These are phyloP conservation scores for Casuarina glauca DNA, from an alignment of 306 rosid species.

Conservation along the genomic window DNA sequence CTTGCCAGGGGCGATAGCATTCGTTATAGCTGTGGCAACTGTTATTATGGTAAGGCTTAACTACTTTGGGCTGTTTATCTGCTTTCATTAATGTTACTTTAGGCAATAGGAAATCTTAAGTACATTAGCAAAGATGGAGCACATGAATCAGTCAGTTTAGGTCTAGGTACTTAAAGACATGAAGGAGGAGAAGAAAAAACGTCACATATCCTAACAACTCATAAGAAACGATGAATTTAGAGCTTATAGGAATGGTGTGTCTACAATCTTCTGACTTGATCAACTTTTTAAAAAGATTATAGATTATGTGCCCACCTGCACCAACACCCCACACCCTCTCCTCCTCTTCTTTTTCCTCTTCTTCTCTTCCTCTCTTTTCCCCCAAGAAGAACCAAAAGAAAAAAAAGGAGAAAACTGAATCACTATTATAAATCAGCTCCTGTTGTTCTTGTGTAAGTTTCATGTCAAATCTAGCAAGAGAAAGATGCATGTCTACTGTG, in stretches of 20 bases:
- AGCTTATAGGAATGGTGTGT: not conserved
- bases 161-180: not conserved
- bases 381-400: too few species aligned
- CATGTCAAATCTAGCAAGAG: too few species aligned
- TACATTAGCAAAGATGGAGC: not conserved
- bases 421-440: too few species aligned
- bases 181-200: not conserved
- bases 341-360: too few species aligned
- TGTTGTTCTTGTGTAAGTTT: too few species aligned
- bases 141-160: conserved; percentile 3
- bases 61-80: not conserved
- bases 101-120: not conserved
- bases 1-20: conserved; percentile 71
- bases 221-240: not conserved
- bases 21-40: conserved; percentile 54
- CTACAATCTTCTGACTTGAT: not conserved
- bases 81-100: not conserved
- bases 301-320: too few species aligned
- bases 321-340: too few species aligned
- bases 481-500: too few species aligned
- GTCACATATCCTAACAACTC: not conserved
- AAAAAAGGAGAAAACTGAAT: too few species aligned
- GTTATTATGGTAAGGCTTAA: conserved; percentile 50
- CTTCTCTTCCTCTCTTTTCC: too few species aligned
- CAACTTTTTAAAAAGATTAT: not conserved